Evolutionary conservation across 139 green algal species (phyloP), one percentile per base, ranked within the genome.

Genomic region (Chlamydomonas schloesseri): DNA sequence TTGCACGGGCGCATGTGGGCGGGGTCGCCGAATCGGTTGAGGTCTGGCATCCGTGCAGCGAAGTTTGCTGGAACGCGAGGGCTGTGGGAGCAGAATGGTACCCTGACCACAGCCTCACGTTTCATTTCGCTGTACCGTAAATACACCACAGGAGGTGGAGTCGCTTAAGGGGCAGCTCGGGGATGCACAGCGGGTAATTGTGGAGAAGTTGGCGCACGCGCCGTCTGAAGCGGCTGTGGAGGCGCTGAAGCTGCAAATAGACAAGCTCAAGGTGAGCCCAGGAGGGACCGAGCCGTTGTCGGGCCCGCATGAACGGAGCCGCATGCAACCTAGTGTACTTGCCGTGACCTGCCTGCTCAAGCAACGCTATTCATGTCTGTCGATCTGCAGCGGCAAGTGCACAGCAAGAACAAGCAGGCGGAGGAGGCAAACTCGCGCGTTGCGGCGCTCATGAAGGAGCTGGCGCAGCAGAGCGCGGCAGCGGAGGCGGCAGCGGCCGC

Each of bases 131-230:
- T n/a, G n/a, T n/a, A n/a, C n/a, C n/a, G n/a, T n/a, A 50, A 50
- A 50, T 8, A 8, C 46, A 0, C 29, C 14, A 28, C 75, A 86
- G 80, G 80, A 86, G 14, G 33, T 78, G 10, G 80, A 77, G 47
- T 28, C 50, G n/a, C 68, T 86, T 4, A 77, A 78, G 67, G 31
- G 57, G 80, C 80, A 86, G 68, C 37, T 86, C 18, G 47, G 37
- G 20, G 80, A 86, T 8, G 80, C 80, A 5, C 71, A 86, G 62
- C 80, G 80, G 2, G 80, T 86, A 2, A 86, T 86, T 33, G 80
- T 86, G 80, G 80, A 86, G 68, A 86, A 86, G 80, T 68, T 86
- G 67, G 23, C 80, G 2, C 14, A 33, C 21, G 68, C 80, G 46
- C 80, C 80, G 15, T 69, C 42, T 2, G 46, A 57, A 4, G 37